Evolutionary conservation across 371 early-diverging fungal genomes (phyloP).

Genomic region (Mucor plumbeus): DNA sequence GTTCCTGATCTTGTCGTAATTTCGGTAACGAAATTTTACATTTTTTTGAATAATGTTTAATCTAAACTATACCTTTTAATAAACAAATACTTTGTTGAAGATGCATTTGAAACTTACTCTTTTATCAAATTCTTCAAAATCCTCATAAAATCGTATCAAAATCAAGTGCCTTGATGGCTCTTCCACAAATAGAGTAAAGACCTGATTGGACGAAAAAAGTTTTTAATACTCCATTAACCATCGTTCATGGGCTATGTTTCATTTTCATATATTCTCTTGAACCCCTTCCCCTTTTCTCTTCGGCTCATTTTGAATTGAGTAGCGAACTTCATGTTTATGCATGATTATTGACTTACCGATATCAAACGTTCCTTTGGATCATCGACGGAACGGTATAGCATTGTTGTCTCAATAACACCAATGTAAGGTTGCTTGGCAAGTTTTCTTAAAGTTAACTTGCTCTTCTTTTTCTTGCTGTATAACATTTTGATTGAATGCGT

Average conservation of each 20-base stretch:
- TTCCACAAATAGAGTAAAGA: slow-evolving; percentile 62
- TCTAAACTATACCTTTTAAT: slow-evolving; percentile 13
- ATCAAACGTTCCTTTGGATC: slow-evolving; percentile 22
- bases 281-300: background rate
- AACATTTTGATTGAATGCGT: background rate
- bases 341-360: slow-evolving; percentile 24
- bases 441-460: slow-evolving; percentile 1
- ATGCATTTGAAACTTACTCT: slow-evolving; percentile 40
- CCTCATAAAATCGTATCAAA: slow-evolving; percentile 60
- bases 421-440: slow-evolving; percentile 17
- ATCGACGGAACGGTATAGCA: slow-evolving; percentile 22
- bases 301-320: background rate
- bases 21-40: slow-evolving; percentile 36
- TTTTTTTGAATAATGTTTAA: slow-evolving; percentile 38
- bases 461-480: slow-evolving; percentile 6
- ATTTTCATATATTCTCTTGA: slow-evolving; percentile 10
- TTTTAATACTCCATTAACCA: slow-evolving; percentile 11
- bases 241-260: slow-evolving; percentile 25
- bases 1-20: slow-evolving; percentile 15
- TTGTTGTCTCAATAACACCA: slow-evolving; percentile 34
- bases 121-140: slow-evolving; percentile 65
- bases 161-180: slow-evolving; percentile 50
- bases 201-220: slow-evolving; percentile 40
- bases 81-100: background rate
- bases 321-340: background rate